Conservation (phyloP, 768 basidiomycete species). For the Tylopilus sp. region DNA sequence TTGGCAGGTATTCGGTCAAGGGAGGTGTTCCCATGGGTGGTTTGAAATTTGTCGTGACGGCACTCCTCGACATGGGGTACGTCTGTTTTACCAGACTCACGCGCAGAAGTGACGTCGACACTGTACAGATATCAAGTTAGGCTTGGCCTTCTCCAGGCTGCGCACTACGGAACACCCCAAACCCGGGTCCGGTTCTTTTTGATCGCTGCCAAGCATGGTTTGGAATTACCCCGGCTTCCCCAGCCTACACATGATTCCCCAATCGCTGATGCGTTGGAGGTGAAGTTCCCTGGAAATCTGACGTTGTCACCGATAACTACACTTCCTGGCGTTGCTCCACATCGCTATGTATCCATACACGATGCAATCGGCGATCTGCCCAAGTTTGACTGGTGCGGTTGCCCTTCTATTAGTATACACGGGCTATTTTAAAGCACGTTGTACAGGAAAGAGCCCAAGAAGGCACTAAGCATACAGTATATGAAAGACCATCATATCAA, state of each 20-base stretch:
- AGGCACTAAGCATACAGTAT: constrained; percentile 5
- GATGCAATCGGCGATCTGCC: constrained; percentile 76
- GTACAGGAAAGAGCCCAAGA: constrained; percentile 25
- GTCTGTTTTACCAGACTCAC: constrained; percentile 1
- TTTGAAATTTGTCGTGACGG: constrained; percentile 60
- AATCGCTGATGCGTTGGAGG: constrained; percentile 39
- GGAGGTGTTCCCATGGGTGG: constrained; percentile 75
- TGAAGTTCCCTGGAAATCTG: constrained; percentile 46
- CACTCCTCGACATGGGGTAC: constrained; percentile 65
- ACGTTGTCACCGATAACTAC: constrained; percentile 44
- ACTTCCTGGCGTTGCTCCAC: constrained; percentile 49
- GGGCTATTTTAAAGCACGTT: too few species aligned
- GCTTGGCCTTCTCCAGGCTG: constrained; percentile 43
- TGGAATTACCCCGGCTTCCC: constrained; percentile 38
- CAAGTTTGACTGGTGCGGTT: constrained; percentile 67
- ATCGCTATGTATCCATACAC: constrained; percentile 55
- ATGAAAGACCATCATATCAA: constrained; percentile 28
- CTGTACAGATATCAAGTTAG: constrained; percentile 41
- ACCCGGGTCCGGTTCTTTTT: constrained; percentile 46
- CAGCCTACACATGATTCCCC: constrained; percentile 44
- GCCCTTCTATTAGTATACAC: background rate
- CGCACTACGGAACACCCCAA: constrained; percentile 47
- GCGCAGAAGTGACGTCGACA: background rate
- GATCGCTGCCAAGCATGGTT: constrained; percentile 37
- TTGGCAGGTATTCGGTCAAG: constrained; percentile 40